Evolutionary conservation across 202 grass and related monocot genomes (phyloP).

Genomic region (Setaria viridis): DNA sequence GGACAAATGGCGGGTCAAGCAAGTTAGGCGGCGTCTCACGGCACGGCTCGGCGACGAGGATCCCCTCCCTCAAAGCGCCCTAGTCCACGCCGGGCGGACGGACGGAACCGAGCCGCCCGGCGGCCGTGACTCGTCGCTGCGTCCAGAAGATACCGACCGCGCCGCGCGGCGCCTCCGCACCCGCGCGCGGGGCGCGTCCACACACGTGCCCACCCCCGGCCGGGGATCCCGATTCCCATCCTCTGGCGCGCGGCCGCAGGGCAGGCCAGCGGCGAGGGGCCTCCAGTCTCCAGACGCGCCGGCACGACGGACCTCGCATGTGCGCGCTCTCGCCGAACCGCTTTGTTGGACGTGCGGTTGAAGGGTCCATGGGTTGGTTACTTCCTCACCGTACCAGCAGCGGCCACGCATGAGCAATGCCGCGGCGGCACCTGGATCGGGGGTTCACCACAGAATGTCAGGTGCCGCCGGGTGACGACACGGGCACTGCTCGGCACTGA

Average conservation of each 20-base stretch:
- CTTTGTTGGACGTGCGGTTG: not conserved
- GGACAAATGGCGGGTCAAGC: conserved; percentile 53
- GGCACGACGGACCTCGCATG: conserved; percentile 8
- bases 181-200: conserved; percentile 13
- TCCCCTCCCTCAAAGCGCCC: not conserved
- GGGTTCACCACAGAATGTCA: conserved; percentile 6
- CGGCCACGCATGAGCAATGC: not conserved
- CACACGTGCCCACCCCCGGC: conserved; percentile 35
- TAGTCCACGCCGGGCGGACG: conserved; percentile 24
- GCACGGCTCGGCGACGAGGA: not conserved
- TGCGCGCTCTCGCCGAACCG: not conserved
- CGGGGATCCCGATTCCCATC: not conserved
- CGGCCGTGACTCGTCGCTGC: conserved; percentile 20
- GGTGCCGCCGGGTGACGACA: not conserved
- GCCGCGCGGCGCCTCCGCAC: not conserved
- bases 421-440: conserved; percentile 21
- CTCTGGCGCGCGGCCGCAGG: not conserved
- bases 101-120: conserved; percentile 8
- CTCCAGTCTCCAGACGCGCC: not conserved
- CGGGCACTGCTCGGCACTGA: not conserved
- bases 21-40: conserved; percentile 56
- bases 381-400: too few relatives aligned
- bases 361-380: not conserved
- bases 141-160: conserved; percentile 39
- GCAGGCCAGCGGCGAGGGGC: too few relatives aligned